Evolutionary conservation across 2,329 filamentous ascomycete species (phyloP).

Genomic region (Ceratocystis lukuohia): DNA sequence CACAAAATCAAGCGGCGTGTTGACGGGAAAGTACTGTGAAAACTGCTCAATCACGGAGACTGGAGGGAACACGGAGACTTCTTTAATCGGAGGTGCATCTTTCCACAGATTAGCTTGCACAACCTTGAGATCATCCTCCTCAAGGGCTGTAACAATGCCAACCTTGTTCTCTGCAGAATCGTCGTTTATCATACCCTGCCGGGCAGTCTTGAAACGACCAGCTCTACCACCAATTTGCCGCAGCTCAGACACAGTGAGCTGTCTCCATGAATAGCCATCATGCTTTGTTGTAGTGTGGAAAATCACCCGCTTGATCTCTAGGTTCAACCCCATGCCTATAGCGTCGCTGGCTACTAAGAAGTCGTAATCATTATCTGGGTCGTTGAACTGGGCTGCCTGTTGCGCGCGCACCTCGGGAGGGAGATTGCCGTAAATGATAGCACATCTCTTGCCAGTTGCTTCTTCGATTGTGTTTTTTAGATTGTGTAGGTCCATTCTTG

Average conservation of each 20-base stretch:
- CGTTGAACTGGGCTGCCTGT: slow-evolving; percentile 87
- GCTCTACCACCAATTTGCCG: slow-evolving; percentile 94
- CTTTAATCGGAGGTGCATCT: slow-evolving; percentile 51
- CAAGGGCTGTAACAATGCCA: slow-evolving; percentile 69
- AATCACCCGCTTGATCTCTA: slow-evolving; percentile 81
- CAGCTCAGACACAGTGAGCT: slow-evolving; percentile 60
- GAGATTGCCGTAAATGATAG: slow-evolving; percentile 82
- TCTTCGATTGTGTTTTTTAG: slow-evolving; percentile 67
- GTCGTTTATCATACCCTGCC: slow-evolving; percentile 32
- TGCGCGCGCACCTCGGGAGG: slow-evolving; percentile 86
- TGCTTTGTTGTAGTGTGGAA: slow-evolving; percentile 69
- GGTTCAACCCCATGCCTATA: slow-evolving; percentile 92
- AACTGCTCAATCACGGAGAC: slow-evolving; percentile 59
- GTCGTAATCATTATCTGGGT: slow-evolving; percentile 90
- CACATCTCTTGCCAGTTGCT: slow-evolving; percentile 63
- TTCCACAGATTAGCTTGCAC: slow-evolving; percentile 49
- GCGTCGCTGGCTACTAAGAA: slow-evolving; percentile 88
- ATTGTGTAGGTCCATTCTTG: slow-evolving; percentile 64
- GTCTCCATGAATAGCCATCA: slow-evolving; percentile 43
- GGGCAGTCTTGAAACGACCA: slow-evolving; percentile 67
- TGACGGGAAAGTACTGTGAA: slow-evolving; percentile 64
- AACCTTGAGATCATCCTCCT: slow-evolving; percentile 50
- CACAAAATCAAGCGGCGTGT: slow-evolving; percentile 73
- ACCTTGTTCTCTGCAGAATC: slow-evolving; percentile 31
- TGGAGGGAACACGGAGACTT: slow-evolving; percentile 64